Evolutionary conservation across 139 green algal species (phyloP).

Genomic region (Chlamydomonas schloesseri): DNA sequence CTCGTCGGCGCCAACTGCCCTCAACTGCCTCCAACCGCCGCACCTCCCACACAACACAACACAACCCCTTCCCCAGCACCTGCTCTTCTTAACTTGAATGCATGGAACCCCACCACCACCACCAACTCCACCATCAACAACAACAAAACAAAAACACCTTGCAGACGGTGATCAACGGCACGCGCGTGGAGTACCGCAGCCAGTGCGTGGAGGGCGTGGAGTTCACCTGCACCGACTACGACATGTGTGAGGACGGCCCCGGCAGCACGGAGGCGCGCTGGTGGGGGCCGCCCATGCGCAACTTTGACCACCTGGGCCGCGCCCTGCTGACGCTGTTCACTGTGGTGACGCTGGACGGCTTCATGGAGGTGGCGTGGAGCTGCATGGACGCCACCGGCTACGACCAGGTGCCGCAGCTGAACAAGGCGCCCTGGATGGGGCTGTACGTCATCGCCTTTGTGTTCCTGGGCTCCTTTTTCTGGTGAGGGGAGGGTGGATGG

Average conservation of each 20-base stretch:
- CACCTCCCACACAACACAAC: too few relatives aligned
- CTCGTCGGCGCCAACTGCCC: too few relatives aligned
- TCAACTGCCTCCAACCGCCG: too few relatives aligned
- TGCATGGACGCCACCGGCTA: constrained; percentile 48
- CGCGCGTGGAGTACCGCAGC: not conserved
- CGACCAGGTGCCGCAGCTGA: constrained; percentile 26
- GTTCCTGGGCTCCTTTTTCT: constrained; percentile 58
- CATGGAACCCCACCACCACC: too few relatives aligned
- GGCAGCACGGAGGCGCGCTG: not conserved
- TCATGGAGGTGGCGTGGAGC: constrained; percentile 47
- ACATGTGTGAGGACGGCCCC: not conserved
- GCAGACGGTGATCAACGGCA: constrained; percentile 5
- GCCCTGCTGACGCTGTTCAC: constrained; percentile 66
- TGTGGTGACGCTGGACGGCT: constrained; percentile 68
- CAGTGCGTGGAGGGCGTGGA: constrained; percentile 15
- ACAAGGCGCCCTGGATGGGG: constrained; percentile 28
- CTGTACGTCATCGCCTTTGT: constrained; percentile 51
- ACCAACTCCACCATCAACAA: too few relatives aligned
- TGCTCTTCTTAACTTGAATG: too few relatives aligned
- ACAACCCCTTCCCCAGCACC: too few relatives aligned
- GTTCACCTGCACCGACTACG: not conserved
- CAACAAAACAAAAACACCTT: too few relatives aligned
- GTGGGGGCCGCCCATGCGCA: constrained; percentile 52
- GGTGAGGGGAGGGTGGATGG: too few relatives aligned
- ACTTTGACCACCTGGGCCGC: constrained; percentile 69